Base-by-base conservation (phyloP, 2,329 filamentous ascomycete genomes). In the Botrytis aclada region DNA sequence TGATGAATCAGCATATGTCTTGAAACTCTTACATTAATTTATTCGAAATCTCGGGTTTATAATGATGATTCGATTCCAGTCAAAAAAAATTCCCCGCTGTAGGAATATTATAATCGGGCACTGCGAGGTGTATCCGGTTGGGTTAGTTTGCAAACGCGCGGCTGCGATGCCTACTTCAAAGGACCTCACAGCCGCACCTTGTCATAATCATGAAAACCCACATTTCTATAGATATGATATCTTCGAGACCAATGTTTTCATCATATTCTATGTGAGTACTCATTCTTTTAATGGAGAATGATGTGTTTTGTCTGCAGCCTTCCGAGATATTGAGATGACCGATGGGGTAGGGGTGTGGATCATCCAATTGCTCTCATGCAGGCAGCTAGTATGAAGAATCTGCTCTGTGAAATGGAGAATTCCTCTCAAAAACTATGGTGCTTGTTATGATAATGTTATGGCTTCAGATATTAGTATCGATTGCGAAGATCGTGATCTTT, bases 151-250 rank as follows among this genome's bases (percentile, higher is more conserved):
- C 63, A 65, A 65, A 47, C 63, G 43, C 63, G 63, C 63, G 63
- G 63, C 45, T 65, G 29, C 63, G 25, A 47, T 65, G 32, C 45
- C 62, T 22, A 16, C 45, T 43, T 65, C 20, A 18, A 47, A 37
- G 63, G 63, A 47, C 63, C 43, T 47, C 63, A 65, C 63, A 65
- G 63, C 63, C 43, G 63, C 63, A 65, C 32, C 29, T 65, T 56
- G 6, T 32, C 14, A 29, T 56, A 14, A 32, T 37, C 41, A 47
- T 47, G 29, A 18, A 43, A 65, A 29, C 43, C 63, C n/a, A 45
- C n/a, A 47, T 14, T 47, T 37, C 22, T 18, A 25, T 45, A 65
- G 29, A 47, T 65, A 37, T 34, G 63, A n/a, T 22, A 37, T 65
- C 3, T 37, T 47, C 1, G 18, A 43, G 20, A 47, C 29, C 43